Conservation (phyloP, 305 asterid species). For the Fraxinus xanthoxyloides region DNA sequence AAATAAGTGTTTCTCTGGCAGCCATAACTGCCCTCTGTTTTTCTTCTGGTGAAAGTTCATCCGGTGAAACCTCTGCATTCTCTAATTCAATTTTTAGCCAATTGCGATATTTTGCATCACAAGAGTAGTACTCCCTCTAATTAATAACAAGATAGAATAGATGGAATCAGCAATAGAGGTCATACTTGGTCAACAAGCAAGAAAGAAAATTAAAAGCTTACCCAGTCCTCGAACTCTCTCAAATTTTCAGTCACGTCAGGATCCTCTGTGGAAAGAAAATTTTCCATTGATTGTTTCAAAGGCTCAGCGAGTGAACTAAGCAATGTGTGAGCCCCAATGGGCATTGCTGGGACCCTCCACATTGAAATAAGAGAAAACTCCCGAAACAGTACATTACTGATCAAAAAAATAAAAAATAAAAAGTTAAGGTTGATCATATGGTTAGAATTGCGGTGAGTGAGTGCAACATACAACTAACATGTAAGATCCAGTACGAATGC, state of each 20-base stretch:
- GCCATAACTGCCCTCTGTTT: constrained; percentile 64
- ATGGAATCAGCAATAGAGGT: constrained; percentile 22
- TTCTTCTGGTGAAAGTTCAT: constrained; percentile 79
- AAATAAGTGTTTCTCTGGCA: constrained; percentile 66
- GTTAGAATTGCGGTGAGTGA: constrained; percentile 17
- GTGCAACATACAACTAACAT: background rate
- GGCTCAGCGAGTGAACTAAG: constrained; percentile 99
- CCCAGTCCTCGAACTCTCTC: constrained; percentile 98
- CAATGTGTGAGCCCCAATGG: constrained; percentile 90
- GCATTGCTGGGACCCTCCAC: constrained; percentile 98
- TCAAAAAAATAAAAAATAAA: background rate
- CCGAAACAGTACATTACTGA: constrained; percentile 92
- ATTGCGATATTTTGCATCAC: constrained; percentile 91
- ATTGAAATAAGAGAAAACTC: constrained; percentile 94
- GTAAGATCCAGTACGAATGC: background rate
- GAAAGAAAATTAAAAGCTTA: constrained; percentile 34
- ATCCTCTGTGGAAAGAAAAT: constrained; percentile 57
- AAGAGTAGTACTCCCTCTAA: constrained; percentile 93
- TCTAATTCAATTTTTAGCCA: constrained; percentile 80
- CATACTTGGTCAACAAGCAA: constrained; percentile 21
- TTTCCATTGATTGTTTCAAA: constrained; percentile 73
- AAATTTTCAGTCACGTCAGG: constrained; percentile 60
- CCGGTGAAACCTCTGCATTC: constrained; percentile 62
- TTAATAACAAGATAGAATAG: constrained; percentile 26
- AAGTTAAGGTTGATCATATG: constrained; percentile 20